Conservation (phyloP, 2,329 filamentous ascomycete genomes). For the Penicillium sp. region DNA sequence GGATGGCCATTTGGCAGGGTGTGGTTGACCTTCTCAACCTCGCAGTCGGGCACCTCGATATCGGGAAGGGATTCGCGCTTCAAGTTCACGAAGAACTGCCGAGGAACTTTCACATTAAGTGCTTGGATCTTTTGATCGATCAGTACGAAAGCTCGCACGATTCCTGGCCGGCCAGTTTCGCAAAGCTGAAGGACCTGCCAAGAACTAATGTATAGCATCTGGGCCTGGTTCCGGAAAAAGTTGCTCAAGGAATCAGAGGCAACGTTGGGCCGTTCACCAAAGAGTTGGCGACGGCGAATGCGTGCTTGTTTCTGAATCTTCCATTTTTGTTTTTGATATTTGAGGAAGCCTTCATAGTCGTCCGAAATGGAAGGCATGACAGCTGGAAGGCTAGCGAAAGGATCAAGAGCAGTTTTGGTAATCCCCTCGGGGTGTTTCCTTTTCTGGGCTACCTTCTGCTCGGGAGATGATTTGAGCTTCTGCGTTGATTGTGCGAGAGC, state of each 20-base stretch:
- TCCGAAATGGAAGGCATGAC: constrained; percentile 83
- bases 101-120: constrained; percentile 84
- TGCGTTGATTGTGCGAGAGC: constrained; percentile 67
- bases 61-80: constrained; percentile 86
- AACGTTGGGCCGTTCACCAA: constrained; percentile 76
- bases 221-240: constrained; percentile 89
- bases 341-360: constrained; percentile 84
- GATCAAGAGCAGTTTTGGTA: constrained; percentile 67
- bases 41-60: constrained; percentile 81
- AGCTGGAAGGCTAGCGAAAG: constrained; percentile 79
- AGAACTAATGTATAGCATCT: constrained; percentile 84
- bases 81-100: constrained; percentile 88
- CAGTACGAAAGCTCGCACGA: constrained; percentile 85
- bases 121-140: constrained; percentile 92
- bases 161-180: constrained; percentile 79
- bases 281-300: constrained; percentile 82
- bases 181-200: constrained; percentile 94
- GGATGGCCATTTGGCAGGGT: constrained; percentile 93
- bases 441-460: constrained; percentile 63
- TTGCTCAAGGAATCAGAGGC: constrained; percentile 66
- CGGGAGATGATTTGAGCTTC: constrained; percentile 67
- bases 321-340: constrained; percentile 99
- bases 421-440: constrained; percentile 73
- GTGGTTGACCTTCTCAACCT: constrained; percentile 90
- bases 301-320: constrained; percentile 94